Evolutionary conservation across 306 rosid genomes (phyloP).

Genomic region (Malus sieversii): DNA sequence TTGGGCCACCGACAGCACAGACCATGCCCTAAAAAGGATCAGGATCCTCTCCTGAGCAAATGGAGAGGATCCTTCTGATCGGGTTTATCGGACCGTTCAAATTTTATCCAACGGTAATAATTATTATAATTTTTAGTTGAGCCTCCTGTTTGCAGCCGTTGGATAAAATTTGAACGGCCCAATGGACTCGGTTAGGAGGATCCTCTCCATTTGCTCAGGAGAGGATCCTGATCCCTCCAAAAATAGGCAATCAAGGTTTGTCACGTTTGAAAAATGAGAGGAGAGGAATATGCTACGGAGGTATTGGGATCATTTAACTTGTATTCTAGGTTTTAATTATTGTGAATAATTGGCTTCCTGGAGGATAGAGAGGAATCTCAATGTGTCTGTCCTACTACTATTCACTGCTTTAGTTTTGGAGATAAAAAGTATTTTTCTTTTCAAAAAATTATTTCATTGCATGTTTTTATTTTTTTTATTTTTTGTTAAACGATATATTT

Average conservation of each 20-base stretch:
- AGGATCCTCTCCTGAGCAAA: no score
- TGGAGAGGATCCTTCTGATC: no score
- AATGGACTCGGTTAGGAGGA: no score
- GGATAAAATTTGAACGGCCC: no score
- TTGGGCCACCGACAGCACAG: conserved; percentile 46
- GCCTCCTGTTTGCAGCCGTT: no score
- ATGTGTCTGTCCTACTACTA: background rate
- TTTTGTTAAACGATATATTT: no score
- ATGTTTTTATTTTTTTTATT: no score
- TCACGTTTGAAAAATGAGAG: conserved; percentile 19
- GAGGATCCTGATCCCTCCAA: no score
- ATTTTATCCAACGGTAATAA: no score
- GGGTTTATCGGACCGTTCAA: no score
- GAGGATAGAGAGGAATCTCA: background rate
- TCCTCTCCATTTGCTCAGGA: no score
- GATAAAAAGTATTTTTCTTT: background rate
- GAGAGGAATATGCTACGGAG: background rate
- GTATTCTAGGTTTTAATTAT: background rate
- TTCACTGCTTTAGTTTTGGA: background rate
- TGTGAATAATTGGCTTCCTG: background rate
- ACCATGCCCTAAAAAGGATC: conserved; percentile 23
- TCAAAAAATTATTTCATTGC: background rate
- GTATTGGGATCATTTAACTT: background rate
- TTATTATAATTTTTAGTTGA: no score
- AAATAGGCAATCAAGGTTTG: background rate